Percentiles rank a stretch among this genome's conserved stretches.
phyloP scores from a whole-genome alignment of 345 rosid species.

The Luvunga scandens region DNA sequence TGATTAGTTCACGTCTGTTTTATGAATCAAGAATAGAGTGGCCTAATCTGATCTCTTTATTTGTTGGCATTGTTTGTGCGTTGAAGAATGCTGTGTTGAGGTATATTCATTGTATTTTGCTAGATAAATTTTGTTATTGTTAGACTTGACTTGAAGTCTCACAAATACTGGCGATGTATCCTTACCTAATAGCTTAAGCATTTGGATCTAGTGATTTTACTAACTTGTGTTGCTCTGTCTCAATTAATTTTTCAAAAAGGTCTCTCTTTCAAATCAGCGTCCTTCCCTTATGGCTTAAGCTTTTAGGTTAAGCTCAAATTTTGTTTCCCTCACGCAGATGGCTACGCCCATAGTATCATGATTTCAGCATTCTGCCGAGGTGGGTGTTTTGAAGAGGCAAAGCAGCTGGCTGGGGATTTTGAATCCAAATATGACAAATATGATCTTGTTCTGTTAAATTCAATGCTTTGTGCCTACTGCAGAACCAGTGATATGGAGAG shows the following conservation, averaged over 20 bases:
- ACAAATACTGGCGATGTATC: not conserved
- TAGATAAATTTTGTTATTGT: slow-evolving; percentile 13
- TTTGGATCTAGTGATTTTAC: not conserved
- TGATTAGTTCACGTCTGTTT: not conserved
- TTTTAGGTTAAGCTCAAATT: not conserved
- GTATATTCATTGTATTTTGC: not conserved
- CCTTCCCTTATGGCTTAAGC: too few relatives aligned
- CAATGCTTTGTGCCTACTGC: slow-evolving; percentile 89
- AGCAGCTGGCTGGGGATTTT: slow-evolving; percentile 64
- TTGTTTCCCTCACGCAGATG: slow-evolving; percentile 51
- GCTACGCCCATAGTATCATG: slow-evolving; percentile 92
- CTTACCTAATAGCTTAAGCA: not conserved
- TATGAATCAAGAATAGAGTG: slow-evolving; percentile 6
- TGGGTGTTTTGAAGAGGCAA: slow-evolving; percentile 82
- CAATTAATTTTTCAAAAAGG: not conserved
- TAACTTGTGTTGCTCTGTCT: not conserved
- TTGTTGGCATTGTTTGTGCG: not conserved
- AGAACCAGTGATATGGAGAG: slow-evolving; percentile 85
- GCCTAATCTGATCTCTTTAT: not conserved
- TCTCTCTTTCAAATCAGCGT: not conserved
- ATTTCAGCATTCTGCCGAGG: slow-evolving; percentile 77
- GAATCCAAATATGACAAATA: slow-evolving; percentile 64
- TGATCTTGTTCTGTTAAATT: slow-evolving; percentile 78
- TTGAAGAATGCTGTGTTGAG: not conserved
- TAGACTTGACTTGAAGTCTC: not conserved